These are phyloP conservation scores for Rhodomyrtus psidioides DNA, from an alignment of 441 rosid species.

Conservation along the genomic window DNA sequence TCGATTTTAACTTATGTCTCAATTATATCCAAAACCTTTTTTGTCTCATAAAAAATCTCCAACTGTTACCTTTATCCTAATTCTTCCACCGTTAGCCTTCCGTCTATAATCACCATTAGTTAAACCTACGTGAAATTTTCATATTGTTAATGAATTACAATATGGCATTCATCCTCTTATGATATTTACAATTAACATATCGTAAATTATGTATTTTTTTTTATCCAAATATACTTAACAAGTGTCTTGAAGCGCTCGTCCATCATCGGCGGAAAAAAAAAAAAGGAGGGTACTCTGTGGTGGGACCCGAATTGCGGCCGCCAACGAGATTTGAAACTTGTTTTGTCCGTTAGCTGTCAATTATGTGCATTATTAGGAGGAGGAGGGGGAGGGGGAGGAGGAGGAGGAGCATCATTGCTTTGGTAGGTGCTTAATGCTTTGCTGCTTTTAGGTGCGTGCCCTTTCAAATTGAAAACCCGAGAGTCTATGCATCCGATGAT, in stretches of 20 bases:
- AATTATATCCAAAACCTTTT: too few relatives aligned
- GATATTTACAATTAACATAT: too few relatives aligned
- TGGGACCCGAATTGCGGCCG: neutral
- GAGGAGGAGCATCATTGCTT: neutral
- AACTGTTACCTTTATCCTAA: too few relatives aligned
- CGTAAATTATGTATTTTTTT: neutral
- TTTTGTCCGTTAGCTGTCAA: neutral
- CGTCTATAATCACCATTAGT: too few relatives aligned
- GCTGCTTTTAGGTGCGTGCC: neutral
- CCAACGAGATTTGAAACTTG: neutral
- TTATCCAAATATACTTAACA: rapidly evolving
- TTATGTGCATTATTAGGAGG: neutral
- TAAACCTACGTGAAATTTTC: too few relatives aligned
- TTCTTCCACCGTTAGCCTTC: too few relatives aligned
- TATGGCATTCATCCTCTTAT: too few relatives aligned
- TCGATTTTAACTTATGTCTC: too few relatives aligned
- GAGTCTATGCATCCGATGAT: neutral
- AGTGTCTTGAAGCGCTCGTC: rapidly evolving
- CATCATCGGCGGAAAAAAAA: neutral
- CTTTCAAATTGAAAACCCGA: neutral
- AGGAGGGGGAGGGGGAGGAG: neutral
- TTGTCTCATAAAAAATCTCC: too few relatives aligned
- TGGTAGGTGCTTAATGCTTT: neutral
- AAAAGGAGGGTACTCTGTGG: neutral
- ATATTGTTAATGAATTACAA: too few relatives aligned